phyloP scores from a whole-genome alignment of 2,329 filamentous ascomycete species.

The Calonectria hawksworthii region DNA sequence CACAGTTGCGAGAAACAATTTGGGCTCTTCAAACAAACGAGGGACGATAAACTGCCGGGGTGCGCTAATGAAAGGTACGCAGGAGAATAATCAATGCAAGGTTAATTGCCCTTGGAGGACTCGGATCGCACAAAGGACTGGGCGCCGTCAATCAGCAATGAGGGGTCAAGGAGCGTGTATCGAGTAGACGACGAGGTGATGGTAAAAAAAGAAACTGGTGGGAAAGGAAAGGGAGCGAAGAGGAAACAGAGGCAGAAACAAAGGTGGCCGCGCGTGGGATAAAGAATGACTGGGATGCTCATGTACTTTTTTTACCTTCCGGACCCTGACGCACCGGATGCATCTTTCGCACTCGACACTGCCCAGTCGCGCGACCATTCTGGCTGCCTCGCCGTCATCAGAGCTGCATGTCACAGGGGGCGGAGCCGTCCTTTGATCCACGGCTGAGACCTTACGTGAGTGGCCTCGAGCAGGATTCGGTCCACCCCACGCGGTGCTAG shows the following conservation, averaged over 20 bases:
- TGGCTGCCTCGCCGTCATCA: slow-evolving; percentile 3
- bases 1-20: background rate
- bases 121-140: slow-evolving; percentile 18
- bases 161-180: slow-evolving; percentile 18
- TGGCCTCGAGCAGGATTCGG: slow-evolving; percentile 20
- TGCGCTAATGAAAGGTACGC: slow-evolving; percentile 12
- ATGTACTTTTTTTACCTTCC: background rate
- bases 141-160: background rate
- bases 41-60: slow-evolving; percentile 7
- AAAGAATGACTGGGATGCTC: slow-evolving; percentile 8
- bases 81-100: slow-evolving; percentile 24
- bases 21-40: background rate
- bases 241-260: slow-evolving; percentile 1
- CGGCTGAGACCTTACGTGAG: slow-evolving; percentile 21
- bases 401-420: slow-evolving; percentile 34
- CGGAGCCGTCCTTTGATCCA: slow-evolving; percentile 24
- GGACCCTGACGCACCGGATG: background rate
- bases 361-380: background rate
- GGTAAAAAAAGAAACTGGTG: slow-evolving; percentile 5
- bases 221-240: background rate
- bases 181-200: background rate
- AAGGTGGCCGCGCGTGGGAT: slow-evolving; percentile 4
- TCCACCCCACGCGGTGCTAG: slow-evolving; percentile 35
- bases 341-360: background rate
- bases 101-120: slow-evolving; percentile 6